Evolutionary conservation across 371 early-diverging fungal genomes (phyloP).

Genomic region (Mortierella sp.): DNA sequence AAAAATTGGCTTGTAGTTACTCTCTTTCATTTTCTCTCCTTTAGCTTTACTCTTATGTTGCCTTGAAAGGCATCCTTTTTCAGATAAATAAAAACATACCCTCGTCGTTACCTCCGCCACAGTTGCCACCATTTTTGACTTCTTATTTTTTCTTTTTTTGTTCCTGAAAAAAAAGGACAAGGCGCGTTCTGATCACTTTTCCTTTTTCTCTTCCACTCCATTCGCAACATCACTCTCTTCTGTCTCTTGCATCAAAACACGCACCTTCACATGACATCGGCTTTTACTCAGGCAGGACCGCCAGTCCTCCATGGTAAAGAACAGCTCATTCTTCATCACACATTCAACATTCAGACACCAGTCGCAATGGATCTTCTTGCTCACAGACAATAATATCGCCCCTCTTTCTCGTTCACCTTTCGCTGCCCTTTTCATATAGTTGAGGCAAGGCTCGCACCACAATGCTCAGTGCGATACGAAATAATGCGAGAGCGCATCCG

Average conservation of each 20-base stretch:
- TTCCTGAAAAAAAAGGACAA: neutral
- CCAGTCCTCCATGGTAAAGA: conserved; percentile 3
- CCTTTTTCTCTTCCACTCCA: neutral
- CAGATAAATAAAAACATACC: neutral
- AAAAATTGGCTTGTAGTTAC: neutral
- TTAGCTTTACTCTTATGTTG: no score
- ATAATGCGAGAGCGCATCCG: conserved; percentile 19
- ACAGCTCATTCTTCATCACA: neutral
- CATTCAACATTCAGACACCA: neutral
- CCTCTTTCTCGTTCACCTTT: neutral
- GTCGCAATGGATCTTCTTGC: neutral
- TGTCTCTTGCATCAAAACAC: neutral
- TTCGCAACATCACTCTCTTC: neutral
- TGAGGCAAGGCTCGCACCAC: conserved; percentile 37
- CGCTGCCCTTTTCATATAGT: conserved; percentile 14
- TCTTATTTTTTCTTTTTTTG: neutral
- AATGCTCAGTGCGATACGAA: conserved; percentile 22
- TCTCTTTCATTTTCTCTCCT: neutral
- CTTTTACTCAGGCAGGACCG: neutral
- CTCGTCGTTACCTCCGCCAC: neutral
- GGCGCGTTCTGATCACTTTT: conserved; percentile 10
- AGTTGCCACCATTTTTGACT: neutral
- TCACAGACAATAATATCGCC: neutral
- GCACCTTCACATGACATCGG: neutral
- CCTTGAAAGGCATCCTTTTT: neutral